Evolutionary conservation across 306 rosid genomes (phyloP).

Genomic region (Quercus suber): DNA sequence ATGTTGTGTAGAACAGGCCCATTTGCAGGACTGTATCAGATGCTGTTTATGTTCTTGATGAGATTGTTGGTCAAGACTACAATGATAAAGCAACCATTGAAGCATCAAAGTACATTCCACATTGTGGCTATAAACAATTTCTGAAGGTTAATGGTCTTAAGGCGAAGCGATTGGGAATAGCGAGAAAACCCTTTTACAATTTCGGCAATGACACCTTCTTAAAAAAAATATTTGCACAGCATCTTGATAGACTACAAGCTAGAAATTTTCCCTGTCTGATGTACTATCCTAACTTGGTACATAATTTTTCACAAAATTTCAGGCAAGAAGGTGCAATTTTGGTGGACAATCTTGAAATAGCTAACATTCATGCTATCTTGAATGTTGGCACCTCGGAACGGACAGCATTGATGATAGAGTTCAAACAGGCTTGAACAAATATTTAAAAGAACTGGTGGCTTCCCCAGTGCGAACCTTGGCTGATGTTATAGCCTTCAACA

Average conservation of each 20-base stretch:
- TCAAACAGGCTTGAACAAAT: slow-evolving; percentile 27
- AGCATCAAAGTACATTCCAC: slow-evolving; percentile 38
- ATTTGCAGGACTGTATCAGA: slow-evolving; percentile 43
- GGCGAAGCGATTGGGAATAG: slow-evolving; percentile 36
- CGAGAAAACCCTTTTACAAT: slow-evolving; percentile 16
- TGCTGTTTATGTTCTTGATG: slow-evolving; percentile 47
- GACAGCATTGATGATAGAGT: slow-evolving; percentile 17
- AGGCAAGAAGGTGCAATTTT: slow-evolving; percentile 31
- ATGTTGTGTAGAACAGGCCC: slow-evolving; percentile 22
- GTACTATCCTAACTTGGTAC: neutral
- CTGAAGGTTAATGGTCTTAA: slow-evolving; percentile 20
- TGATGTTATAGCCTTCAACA: slow-evolving; percentile 31
- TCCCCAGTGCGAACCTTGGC: slow-evolving; percentile 29
- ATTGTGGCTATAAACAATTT: slow-evolving; percentile 26
- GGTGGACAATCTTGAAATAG: slow-evolving; percentile 26
- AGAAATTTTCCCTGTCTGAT: neutral
- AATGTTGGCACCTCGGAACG: slow-evolving; percentile 10
- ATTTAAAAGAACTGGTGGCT: slow-evolving; percentile 21
- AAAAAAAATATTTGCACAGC: slow-evolving; percentile 11
- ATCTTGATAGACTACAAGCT: slow-evolving; percentile 9
- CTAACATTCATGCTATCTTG: slow-evolving; percentile 1
- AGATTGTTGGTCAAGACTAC: slow-evolving; percentile 32
- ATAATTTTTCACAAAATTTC: neutral
- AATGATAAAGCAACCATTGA: slow-evolving; percentile 26
- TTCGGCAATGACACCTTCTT: slow-evolving; percentile 13